A percentile compares a stretch with the other conserved stretches of the same genome.
Evolutionary conservation across 2,329 filamentous ascomycete genomes (phyloP).

Genomic region (Fusarium papillatum): DNA sequence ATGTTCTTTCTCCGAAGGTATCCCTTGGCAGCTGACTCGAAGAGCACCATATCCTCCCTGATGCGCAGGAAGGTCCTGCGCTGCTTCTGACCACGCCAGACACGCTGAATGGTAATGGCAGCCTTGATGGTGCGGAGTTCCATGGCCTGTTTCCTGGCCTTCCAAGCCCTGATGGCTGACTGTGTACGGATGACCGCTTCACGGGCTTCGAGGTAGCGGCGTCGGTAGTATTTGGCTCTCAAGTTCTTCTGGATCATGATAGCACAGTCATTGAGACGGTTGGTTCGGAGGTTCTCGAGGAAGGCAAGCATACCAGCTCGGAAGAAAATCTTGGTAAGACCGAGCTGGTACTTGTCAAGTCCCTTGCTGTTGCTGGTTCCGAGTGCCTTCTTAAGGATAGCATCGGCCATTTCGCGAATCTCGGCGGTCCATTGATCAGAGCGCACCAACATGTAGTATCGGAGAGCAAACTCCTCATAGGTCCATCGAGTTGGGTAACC

Average conservation of each 20-base stretch:
- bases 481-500: conserved; percentile 99
- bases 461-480: conserved; percentile 96
- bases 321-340: conserved; percentile 99
- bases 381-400: conserved; percentile 89
- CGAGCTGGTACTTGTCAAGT: conserved; percentile 95
- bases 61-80: conserved; percentile 84
- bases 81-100: conserved; percentile 95
- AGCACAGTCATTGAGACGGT: conserved; percentile 90
- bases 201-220: conserved; percentile 89
- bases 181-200: conserved; percentile 86
- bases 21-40: conserved; percentile 92
- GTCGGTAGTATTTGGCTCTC: conserved; percentile 93
- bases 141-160: conserved; percentile 83
- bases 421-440: conserved; percentile 93
- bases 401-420: conserved; percentile 93
- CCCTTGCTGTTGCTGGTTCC: conserved; percentile 81
- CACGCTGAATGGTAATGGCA: conserved; percentile 93
- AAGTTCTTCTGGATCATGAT: conserved; percentile 99
- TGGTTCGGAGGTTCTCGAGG: conserved; percentile 93
- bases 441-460: conserved; percentile 98
- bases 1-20: conserved; percentile 92
- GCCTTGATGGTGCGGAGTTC: conserved; percentile 87
- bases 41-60: conserved; percentile 86
- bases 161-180: conserved; percentile 80
- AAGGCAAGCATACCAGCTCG: conserved; percentile 99